These are phyloP conservation scores for Penstemon barbatus DNA, from an alignment of 257 asterid genomes.

Conservation along the genomic window DNA sequence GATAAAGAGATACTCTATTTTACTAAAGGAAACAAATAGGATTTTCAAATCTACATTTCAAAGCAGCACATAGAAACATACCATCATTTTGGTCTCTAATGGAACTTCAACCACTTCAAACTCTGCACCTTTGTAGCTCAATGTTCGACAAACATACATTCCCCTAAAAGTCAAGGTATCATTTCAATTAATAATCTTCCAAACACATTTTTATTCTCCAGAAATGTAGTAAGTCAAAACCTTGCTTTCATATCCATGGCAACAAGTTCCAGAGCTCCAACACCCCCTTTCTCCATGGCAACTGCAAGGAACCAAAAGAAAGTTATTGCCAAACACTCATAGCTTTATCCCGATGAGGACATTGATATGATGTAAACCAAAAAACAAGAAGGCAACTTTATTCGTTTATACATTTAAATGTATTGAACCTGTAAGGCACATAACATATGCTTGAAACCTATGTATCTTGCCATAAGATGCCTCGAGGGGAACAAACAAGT, in stretches of 20 bases:
- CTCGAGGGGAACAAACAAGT: conserved; percentile 12
- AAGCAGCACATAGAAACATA: conserved; percentile 33
- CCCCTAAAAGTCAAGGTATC: conserved; percentile 58
- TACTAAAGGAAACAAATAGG: not conserved
- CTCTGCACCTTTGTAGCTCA: conserved; percentile 94
- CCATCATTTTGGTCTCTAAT: conserved; percentile 80
- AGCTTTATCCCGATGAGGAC: conserved; percentile 13
- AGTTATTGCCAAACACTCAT: conserved; percentile 14
- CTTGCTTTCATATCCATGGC: conserved; percentile 99
- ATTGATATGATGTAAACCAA: conserved; percentile 4
- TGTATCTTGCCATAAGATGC: conserved; percentile 7
- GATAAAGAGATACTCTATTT: conserved; percentile 1
- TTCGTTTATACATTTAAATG: not conserved
- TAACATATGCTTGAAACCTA: conserved; percentile 18
- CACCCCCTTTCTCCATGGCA: conserved; percentile 96
- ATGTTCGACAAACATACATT: conserved; percentile 98
- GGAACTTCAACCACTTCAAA: conserved; percentile 97
- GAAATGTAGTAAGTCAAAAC: conserved; percentile 37
- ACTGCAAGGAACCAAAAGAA: conserved; percentile 45
- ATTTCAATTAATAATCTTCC: conserved; percentile 29
- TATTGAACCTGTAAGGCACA: conserved; percentile 12
- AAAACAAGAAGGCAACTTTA: conserved; percentile 12
- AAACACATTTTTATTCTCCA: conserved; percentile 18
- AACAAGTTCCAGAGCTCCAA: conserved; percentile 99
- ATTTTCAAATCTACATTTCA: conserved; percentile 19